These are phyloP conservation scores for Phragmites australis DNA, from an alignment of 176 grass and related monocot species.

Conservation along the genomic window DNA sequence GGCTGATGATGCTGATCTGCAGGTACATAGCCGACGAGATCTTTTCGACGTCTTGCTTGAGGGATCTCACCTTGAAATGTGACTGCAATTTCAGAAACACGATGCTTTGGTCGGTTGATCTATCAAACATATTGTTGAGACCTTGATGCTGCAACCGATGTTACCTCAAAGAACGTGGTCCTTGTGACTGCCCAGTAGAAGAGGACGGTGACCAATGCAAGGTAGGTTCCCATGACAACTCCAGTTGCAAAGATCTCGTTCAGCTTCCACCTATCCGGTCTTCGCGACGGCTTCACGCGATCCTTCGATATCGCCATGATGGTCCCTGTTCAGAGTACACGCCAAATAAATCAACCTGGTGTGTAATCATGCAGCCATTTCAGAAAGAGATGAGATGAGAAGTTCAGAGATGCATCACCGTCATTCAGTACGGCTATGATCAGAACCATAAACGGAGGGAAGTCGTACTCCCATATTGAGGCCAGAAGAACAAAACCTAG, in stretches of 20 bases:
- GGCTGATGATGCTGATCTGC: slow-evolving; percentile 85
- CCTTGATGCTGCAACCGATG: neutral
- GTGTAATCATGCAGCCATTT: neutral
- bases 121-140: neutral
- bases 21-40: slow-evolving; percentile 88
- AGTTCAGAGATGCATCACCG: slow-evolving; percentile 50
- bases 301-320: slow-evolving; percentile 96
- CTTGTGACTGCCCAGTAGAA: slow-evolving; percentile 71
- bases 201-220: slow-evolving; percentile 72
- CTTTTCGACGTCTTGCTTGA: slow-evolving; percentile 48
- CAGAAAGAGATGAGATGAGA: neutral
- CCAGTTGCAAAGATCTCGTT: slow-evolving; percentile 80
- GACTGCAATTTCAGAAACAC: slow-evolving; percentile 37
- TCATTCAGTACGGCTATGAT: slow-evolving; percentile 88
- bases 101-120: neutral
- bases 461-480: slow-evolving; percentile 81
- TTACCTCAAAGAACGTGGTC: slow-evolving; percentile 83
- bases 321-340: slow-evolving; percentile 50
- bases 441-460: slow-evolving; percentile 92
- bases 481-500: slow-evolving; percentile 82
- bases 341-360: neutral
- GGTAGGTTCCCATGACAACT: slow-evolving; percentile 74
- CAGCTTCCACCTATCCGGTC: slow-evolving; percentile 78
- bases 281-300: slow-evolving; percentile 62
- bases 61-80: slow-evolving; percentile 61